Evolutionary conservation across 202 grass and related monocot species (phyloP), one percentile per base, ranked within the genome.

Genomic region (Hordeum pubiflorum): DNA sequence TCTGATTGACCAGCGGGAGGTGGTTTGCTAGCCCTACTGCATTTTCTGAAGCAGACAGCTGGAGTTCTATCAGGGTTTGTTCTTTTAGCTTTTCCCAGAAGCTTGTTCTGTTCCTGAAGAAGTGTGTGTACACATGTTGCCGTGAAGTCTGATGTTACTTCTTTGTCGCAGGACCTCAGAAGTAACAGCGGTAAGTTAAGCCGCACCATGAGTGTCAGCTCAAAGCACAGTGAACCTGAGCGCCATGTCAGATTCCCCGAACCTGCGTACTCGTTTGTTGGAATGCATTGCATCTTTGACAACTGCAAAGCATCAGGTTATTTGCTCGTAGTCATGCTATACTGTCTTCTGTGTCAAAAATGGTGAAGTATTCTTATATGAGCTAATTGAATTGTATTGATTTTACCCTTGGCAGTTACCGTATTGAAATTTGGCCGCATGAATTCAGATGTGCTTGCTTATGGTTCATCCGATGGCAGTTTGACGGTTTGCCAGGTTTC

Each of bases 261-360:
- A 31, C 90, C 87, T 79, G 90, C 85, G 44, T 96, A 96, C 83
- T 99, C 96, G 24, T 99, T 99, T 85, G 89, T 99, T 85, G 96
- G 96, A 88, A 91, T 99, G 96, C 96, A 93, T 40, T 99, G 92
- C 83, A 93, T 99, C 38, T 95, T 99, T 90, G 96, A 99, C 78
- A 88, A 87, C 82, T 96, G 90, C 79, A 99, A 89, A 93, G 79
- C 87, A 64, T 93, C 92, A 91, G 96, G 96, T 96, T 78, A 61
- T 90, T 84, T 80, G 22, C 61, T 90, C 31, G 14, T 82, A 23
- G 74, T 38, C 29, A 72, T 67, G 23, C 54, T 79, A 76, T 22
- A 24, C 17, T 79, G 78, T 81, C 29, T 72, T 43, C 20, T 74
- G 10, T 89, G 50, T 50, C 22, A 15, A 41, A 4, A 29, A 29